A percentile compares a stretch with the other conserved stretches of the same genome.
These are phyloP conservation scores for Heterobasidion occidentale DNA, from an alignment of 1,284 basidiomycete genomes.

Conservation along the genomic window DNA sequence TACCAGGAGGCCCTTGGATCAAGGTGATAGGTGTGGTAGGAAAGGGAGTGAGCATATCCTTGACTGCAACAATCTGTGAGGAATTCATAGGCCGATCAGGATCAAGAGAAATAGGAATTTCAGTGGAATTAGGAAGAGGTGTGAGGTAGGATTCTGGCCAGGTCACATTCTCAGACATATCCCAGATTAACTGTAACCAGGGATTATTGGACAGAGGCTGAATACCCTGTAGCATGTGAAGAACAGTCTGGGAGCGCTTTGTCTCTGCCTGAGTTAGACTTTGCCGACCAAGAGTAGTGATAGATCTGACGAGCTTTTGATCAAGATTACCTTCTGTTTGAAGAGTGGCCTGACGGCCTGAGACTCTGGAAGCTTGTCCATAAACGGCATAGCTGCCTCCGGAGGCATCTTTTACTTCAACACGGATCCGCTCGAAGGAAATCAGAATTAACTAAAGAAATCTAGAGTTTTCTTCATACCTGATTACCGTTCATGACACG, in stretches of 20 bases:
- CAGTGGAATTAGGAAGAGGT: neutral
- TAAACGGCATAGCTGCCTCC: slow-evolving; percentile 11
- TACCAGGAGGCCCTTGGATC: slow-evolving; percentile 52
- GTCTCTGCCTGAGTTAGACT: slow-evolving; percentile 43
- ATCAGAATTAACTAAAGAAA: neutral
- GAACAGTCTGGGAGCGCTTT: slow-evolving; percentile 33
- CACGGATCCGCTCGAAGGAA: neutral
- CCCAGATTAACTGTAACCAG: slow-evolving; percentile 42
- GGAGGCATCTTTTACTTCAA: neutral
- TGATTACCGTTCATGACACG: neutral
- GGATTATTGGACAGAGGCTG: slow-evolving; percentile 35
- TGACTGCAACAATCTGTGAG: slow-evolving; percentile 46
- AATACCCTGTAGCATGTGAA: slow-evolving; percentile 42
- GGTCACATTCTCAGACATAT: slow-evolving; percentile 11
- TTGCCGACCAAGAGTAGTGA: slow-evolving; percentile 39
- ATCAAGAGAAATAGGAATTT: slow-evolving; percentile 4
- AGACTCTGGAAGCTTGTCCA: slow-evolving; percentile 20
- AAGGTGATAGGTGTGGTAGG: slow-evolving; percentile 34
- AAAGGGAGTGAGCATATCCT: slow-evolving; percentile 38
- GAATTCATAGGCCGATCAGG: slow-evolving; percentile 31
- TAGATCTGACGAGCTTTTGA: slow-evolving; percentile 15
- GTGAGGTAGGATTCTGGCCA: slow-evolving; percentile 19
- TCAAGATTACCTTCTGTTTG: slow-evolving; percentile 13
- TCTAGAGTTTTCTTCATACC: neutral
- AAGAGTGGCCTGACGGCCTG: slow-evolving; percentile 17